phyloP scores from a whole-genome alignment of 768 basidiomycete species.

The Pleurotus djamor region DNA sequence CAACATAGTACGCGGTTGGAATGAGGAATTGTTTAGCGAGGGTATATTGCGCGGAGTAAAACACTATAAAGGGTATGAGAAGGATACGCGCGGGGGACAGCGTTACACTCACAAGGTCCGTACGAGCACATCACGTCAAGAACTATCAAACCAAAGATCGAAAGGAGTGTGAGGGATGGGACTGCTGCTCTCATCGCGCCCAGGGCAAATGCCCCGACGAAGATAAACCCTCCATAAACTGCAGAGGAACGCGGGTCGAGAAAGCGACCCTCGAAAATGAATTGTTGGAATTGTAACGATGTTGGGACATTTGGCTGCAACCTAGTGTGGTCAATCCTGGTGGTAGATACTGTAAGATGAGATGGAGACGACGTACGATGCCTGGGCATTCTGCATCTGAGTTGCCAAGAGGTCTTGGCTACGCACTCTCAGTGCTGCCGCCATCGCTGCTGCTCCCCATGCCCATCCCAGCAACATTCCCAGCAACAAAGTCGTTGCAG shows the following conservation, averaged over 20 bases:
- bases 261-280: constrained; percentile 35
- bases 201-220: constrained; percentile 37
- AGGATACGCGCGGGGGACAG: neutral
- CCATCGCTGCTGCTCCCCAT: constrained; percentile 43
- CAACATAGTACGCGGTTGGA: constrained; percentile 36
- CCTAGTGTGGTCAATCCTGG: constrained; percentile 9
- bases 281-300: constrained; percentile 25
- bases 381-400: constrained; percentile 29
- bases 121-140: constrained; percentile 38
- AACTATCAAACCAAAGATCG: constrained; percentile 43
- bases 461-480: constrained; percentile 47
- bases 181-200: constrained; percentile 33
- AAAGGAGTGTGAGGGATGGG: constrained; percentile 36
- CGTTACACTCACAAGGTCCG: constrained; percentile 5
- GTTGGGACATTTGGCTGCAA: constrained; percentile 13
- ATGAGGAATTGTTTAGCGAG: constrained; percentile 36
- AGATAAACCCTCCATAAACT: constrained; percentile 42
- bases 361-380: constrained; percentile 26
- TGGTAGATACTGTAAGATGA: neutral
- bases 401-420: constrained; percentile 29
- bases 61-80: constrained; percentile 20
- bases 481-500: constrained; percentile 32
- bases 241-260: constrained; percentile 40
- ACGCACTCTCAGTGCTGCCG: constrained; percentile 32
- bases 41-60: constrained; percentile 37